These are phyloP conservation scores for Haplographium delicatum DNA, from an alignment of 495 filamentous ascomycete genomes.

Conservation along the genomic window DNA sequence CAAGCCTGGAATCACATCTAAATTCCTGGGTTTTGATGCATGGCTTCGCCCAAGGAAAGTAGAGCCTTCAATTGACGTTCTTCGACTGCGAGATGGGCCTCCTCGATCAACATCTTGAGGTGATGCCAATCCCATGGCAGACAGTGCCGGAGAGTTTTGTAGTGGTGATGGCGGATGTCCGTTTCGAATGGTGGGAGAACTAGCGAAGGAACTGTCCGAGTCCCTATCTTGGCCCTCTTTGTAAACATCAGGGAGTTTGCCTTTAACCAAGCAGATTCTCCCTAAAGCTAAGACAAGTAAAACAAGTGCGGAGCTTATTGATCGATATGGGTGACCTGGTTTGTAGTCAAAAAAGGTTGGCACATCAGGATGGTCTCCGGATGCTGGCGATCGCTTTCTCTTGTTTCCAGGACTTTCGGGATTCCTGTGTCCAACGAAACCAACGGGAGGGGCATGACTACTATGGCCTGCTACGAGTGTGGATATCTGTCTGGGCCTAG, in stretches of 20 bases:
- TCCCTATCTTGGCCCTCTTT: conserved; percentile 1
- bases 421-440: conserved; percentile 27
- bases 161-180: conserved; percentile 42
- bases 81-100: conserved; percentile 18
- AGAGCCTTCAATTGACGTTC: conserved; percentile 15
- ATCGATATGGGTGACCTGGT: conserved; percentile 45
- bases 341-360: conserved; percentile 23
- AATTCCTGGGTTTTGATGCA: conserved; percentile 47
- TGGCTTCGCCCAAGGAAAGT: not conserved
- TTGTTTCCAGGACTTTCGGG: conserved; percentile 42
- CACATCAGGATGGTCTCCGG: conserved; percentile 28
- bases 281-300: conserved; percentile 82
- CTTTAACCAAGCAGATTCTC: conserved; percentile 66
- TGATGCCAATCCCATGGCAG: conserved; percentile 37
- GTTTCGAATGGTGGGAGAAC: conserved; percentile 43
- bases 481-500: conserved; percentile 12
- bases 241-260: conserved; percentile 54
- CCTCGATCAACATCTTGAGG: conserved; percentile 39
- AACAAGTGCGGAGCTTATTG: conserved; percentile 69
- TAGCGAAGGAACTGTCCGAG: conserved; percentile 34
- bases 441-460: conserved; percentile 17
- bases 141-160: conserved; percentile 43
- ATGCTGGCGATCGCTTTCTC: conserved; percentile 51
- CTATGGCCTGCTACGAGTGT: not conserved
- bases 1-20: conserved; percentile 85